Base-by-base conservation (phyloP, 306 rosid species). In the Inga leiocalycina region DNA sequence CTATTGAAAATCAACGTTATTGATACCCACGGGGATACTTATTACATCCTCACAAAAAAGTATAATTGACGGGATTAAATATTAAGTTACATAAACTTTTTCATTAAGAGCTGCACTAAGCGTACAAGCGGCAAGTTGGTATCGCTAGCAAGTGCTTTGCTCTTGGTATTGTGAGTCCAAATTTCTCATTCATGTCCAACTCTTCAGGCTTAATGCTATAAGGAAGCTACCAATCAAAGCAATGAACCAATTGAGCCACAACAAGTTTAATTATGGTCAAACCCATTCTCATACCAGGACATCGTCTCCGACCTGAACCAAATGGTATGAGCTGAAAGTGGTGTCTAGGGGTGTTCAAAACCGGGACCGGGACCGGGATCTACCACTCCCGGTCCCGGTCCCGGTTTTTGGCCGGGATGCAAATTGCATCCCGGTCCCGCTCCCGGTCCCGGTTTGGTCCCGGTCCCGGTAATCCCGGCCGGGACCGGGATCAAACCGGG, bases 191-290 rank as follows among this genome's bases (percentile, higher is more conserved):
- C 78, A 74, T 74, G 19, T 80, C 83, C 32, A 82, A 79, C 1
- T 78, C 77, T 9, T 30, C 14, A 17, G 79, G 84, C 4, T 0
- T 20, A 0, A 61, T 49, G 6, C 75, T 80, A 19, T 10, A 2
- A 4, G 77, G 83, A n/a, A 86, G 86, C 67, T 83, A 74, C 84
- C 82, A 86, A 22, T 75, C 44, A 52, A 83, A 83, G 81, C 68
- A 83, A 9, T 81, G 88, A 41, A 71, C 75, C 39, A 81, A 69
- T 2, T 85, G 85, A 0, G 88, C 83, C 19, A 85, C 32, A 2
- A 78, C 11, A 10, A 72, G 39, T 48, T 39, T 34, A 12, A 73
- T 71, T 8, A 67, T 30, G 4, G 34, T 52, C 3, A 85, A 20
- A 10, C 88, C 86, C 15, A 82, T 27, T 24, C 75, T 83, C 80